These are phyloP conservation scores for Escovopsis weberi DNA, from an alignment of 2,329 filamentous ascomycete genomes.

Conservation along the genomic window DNA sequence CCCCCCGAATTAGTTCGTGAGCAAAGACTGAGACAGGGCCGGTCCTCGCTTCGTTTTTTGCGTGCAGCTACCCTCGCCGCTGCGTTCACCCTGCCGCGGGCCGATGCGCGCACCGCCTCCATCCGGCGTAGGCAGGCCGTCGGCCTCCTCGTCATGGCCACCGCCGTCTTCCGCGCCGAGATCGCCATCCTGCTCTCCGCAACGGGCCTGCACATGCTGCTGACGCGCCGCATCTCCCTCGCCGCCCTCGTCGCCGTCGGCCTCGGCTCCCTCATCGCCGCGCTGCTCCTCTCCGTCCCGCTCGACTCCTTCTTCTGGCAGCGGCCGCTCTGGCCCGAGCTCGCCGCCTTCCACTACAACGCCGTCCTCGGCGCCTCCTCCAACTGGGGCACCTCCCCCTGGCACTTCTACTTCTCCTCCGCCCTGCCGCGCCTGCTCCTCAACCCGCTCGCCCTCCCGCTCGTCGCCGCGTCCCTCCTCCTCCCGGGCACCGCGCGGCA, in stretches of 20 bases:
- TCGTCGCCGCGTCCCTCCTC: constrained; percentile 37
- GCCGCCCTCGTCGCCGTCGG: constrained; percentile 52
- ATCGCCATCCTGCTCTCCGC: constrained; percentile 65
- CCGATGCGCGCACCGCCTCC: constrained; percentile 13
- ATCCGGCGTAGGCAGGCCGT: constrained; percentile 49
- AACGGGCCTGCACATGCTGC: constrained; percentile 50
- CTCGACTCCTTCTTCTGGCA: constrained; percentile 95
- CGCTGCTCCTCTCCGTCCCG: constrained; percentile 54
- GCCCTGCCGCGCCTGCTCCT: constrained; percentile 70
- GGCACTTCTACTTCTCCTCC: constrained; percentile 73
- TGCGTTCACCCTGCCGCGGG: constrained; percentile 27
- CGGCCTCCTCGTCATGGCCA: constrained; percentile 62
- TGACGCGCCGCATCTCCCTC: constrained; percentile 36
- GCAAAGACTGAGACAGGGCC: neutral
- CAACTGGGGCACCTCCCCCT: constrained; percentile 77
- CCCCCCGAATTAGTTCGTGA: too few relatives aligned
- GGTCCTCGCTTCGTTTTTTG: too few relatives aligned
- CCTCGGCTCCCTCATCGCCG: constrained; percentile 46
- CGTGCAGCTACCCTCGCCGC: constrained; percentile 52
- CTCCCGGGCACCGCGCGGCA: constrained; percentile 29
- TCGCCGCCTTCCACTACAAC: constrained; percentile 83
- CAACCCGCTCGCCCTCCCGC: constrained; percentile 54
- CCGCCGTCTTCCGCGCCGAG: constrained; percentile 80
- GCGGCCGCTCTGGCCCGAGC: constrained; percentile 73
- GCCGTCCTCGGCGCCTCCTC: constrained; percentile 69